These are phyloP conservation scores for Bimuria novae-zelandiae DNA, from an alignment of 2,329 filamentous ascomycete genomes.

Conservation along the genomic window DNA sequence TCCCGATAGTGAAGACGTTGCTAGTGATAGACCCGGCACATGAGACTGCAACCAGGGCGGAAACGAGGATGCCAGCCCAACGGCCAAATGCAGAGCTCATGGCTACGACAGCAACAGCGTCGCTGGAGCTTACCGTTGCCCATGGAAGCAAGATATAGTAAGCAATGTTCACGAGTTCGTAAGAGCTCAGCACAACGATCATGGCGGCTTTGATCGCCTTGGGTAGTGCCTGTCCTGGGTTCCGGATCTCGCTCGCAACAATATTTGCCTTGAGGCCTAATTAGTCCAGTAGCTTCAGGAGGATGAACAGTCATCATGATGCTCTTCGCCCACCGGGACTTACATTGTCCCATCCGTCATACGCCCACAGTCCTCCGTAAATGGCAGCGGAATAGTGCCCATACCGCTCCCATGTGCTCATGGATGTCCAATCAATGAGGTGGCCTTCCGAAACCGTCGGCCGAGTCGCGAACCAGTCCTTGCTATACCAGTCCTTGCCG, in stretches of 20 bases:
- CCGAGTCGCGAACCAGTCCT: conserved; percentile 61
- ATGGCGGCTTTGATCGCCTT: conserved; percentile 66
- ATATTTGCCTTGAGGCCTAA: conserved; percentile 39
- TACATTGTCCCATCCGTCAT: conserved; percentile 70
- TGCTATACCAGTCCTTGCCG: conserved; percentile 46
- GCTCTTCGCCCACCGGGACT: conserved; percentile 24
- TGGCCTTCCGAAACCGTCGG: conserved; percentile 54
- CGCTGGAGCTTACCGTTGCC: conserved; percentile 61
- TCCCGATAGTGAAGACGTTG: conserved; percentile 66
- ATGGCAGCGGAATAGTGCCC: conserved; percentile 65
- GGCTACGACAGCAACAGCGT: conserved; percentile 65
- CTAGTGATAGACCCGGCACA: conserved; percentile 66
- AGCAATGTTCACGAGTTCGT: conserved; percentile 63
- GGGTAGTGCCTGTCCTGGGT: conserved; percentile 53
- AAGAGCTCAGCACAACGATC: conserved; percentile 63
- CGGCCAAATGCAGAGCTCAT: conserved; percentile 56
- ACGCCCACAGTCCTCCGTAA: conserved; percentile 67
- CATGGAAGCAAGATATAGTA: conserved; percentile 68
- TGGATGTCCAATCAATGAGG: conserved; percentile 38
- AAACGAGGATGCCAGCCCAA: conserved; percentile 58
- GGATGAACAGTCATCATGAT: conserved; percentile 21
- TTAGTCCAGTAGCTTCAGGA: conserved; percentile 1
- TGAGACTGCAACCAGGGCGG: conserved; percentile 62
- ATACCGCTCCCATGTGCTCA: conserved; percentile 62
- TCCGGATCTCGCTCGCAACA: conserved; percentile 43